phyloP scores from a whole-genome alignment of 2,329 filamentous ascomycete genomes.

The Trichophyton simii region DNA sequence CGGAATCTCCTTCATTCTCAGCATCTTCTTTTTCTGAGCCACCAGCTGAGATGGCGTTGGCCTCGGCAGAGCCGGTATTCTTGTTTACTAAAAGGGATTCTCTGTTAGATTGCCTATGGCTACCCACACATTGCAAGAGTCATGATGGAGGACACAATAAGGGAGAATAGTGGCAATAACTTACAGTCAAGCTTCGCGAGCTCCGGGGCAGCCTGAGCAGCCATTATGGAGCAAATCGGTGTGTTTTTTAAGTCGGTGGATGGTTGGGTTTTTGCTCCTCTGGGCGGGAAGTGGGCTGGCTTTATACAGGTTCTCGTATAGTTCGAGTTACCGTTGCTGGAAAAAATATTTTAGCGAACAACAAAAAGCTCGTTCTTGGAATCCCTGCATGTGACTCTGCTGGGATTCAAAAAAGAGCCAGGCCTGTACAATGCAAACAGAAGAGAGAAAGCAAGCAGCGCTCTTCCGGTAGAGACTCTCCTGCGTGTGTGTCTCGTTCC shows the following conservation, averaged over 20 bases:
- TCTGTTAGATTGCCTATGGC: neutral
- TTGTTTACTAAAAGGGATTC: slow-evolving; percentile 24
- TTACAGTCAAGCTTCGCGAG: slow-evolving; percentile 31
- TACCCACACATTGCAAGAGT: neutral
- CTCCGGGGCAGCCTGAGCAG: slow-evolving; percentile 31
- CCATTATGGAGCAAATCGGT: slow-evolving; percentile 23
- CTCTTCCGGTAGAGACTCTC: neutral
- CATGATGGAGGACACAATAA: neutral
- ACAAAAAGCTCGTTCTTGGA: neutral
- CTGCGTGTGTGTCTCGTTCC: neutral
- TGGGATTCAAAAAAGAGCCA: neutral
- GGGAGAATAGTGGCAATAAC: slow-evolving; percentile 9
- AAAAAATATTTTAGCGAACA: neutral
- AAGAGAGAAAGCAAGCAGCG: neutral
- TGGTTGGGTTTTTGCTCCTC: neutral
- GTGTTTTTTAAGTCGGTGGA: neutral
- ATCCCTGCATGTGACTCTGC: neutral
- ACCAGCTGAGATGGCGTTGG: slow-evolving; percentile 22
- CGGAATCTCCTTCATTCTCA: slow-evolving; percentile 41
- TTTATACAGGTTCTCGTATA: slow-evolving; percentile 5
- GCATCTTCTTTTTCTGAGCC: slow-evolving; percentile 33
- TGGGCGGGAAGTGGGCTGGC: neutral
- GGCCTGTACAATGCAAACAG: neutral
- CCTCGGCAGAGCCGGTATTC: slow-evolving; percentile 22
- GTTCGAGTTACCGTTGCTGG: neutral